phyloP scores from a whole-genome alignment of 441 rosid genomes.

The Manihot esculenta region DNA sequence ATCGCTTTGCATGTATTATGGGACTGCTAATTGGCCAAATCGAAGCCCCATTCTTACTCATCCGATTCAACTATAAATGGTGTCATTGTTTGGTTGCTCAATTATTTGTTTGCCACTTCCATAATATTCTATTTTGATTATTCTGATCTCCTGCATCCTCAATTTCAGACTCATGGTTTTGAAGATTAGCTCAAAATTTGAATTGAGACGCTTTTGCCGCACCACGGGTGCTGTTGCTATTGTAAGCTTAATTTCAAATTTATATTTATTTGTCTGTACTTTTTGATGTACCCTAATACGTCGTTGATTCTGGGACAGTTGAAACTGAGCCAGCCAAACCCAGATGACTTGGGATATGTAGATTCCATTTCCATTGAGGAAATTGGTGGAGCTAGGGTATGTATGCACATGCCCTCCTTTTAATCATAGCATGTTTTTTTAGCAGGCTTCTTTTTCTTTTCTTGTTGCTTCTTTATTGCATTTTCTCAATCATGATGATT shows the following conservation, averaged over 20 bases:
- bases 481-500: neutral
- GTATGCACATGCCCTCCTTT: conserved; percentile 24
- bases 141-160: conserved; percentile 20
- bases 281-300: conserved; percentile 18
- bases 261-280: conserved; percentile 1
- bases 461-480: conserved; percentile 6
- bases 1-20: neutral
- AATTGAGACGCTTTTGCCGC: conserved; percentile 93
- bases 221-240: conserved; percentile 94
- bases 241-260: conserved; percentile 42
- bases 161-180: conserved; percentile 86
- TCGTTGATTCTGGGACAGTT: conserved; percentile 45
- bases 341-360: conserved; percentile 88
- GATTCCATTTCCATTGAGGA: conserved; percentile 95
- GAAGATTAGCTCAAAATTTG: conserved; percentile 99
- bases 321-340: conserved; percentile 86
- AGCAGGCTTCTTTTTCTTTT: neutral
- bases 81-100: neutral
- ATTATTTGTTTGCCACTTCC: neutral
- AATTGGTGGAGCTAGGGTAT: conserved; percentile 96
- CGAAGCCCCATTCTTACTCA: neutral
- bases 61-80: neutral
- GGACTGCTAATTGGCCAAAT: neutral
- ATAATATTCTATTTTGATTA: neutral
- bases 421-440: conserved; percentile 15